A percentile compares a stretch with the other conserved stretches of the same genome.
phyloP scores from a whole-genome alignment of 768 basidiomycete genomes.

The Grammothele lineata region DNA sequence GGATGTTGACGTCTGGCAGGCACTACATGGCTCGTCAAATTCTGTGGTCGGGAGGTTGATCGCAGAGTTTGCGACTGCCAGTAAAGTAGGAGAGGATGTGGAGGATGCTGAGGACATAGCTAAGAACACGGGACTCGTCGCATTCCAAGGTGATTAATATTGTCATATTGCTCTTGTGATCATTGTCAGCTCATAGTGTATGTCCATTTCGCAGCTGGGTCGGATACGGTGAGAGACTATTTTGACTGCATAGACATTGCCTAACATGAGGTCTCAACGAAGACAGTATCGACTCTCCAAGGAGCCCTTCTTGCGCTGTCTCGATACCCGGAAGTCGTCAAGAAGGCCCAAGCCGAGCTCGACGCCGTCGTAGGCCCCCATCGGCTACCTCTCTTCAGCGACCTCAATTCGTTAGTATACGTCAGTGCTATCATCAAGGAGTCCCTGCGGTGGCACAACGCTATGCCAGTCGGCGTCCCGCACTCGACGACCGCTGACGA shows the following conservation, averaged over 20 bases:
- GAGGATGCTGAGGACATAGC: no score
- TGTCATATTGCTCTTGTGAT: no score
- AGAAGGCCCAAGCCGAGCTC: constrained; percentile 32
- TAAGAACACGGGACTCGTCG: no score
- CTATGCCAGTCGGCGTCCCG: constrained; percentile 2
- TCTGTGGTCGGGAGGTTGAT: no score
- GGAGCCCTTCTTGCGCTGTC: constrained; percentile 21
- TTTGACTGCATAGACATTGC: no score
- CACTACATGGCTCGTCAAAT: no score
- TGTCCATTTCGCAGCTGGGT: not conserved
- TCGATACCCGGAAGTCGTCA: constrained; percentile 26
- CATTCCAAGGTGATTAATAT: no score
- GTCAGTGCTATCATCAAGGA: constrained; percentile 32
- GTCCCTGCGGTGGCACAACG: constrained; percentile 11
- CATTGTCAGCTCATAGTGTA: no score
- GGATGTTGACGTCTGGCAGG: no score
- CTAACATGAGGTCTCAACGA: not conserved
- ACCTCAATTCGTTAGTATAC: constrained; percentile 21
- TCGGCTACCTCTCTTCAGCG: constrained; percentile 23
- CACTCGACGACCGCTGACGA: constrained; percentile 6
- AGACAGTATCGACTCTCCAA: constrained; percentile 10
- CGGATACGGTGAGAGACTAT: not conserved
- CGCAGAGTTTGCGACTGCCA: no score
- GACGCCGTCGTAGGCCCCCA: constrained; percentile 33
- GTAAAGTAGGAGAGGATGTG: no score